Percentiles rank a stretch among this genome's conserved stretches.
Conservation (phyloP, 108 stramenopile genomes). For the Stephanodiscus triporus region DNA sequence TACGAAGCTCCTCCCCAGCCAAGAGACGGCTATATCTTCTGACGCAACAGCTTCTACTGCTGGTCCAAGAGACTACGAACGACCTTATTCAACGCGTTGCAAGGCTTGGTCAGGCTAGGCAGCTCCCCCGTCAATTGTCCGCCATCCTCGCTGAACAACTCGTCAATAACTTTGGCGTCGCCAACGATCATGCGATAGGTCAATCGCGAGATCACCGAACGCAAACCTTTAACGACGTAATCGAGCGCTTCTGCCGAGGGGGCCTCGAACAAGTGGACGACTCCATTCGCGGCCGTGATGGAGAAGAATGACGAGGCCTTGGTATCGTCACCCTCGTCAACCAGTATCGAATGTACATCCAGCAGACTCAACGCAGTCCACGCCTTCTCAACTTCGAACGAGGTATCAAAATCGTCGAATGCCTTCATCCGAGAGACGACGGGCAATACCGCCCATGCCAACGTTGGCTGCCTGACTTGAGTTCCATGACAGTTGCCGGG, state of each 20-base stretch:
- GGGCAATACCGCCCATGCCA: conserved; percentile 67
- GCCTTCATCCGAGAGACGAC: conserved; percentile 24
- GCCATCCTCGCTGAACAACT: conserved; percentile 58
- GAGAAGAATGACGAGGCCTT: conserved; percentile 56
- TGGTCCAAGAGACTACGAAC: conserved; percentile 65
- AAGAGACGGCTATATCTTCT: neutral
- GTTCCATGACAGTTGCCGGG: conserved; percentile 53
- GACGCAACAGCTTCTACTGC: neutral
- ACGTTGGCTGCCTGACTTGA: conserved; percentile 48
- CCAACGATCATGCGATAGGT: conserved; percentile 62
- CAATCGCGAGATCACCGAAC: conserved; percentile 54
- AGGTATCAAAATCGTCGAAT: neutral
- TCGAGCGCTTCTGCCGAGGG: conserved; percentile 48
- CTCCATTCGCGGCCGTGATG: conserved; percentile 67
- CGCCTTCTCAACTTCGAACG: conserved; percentile 27
- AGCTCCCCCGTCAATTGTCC: conserved; percentile 48
- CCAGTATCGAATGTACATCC: conserved; percentile 62
- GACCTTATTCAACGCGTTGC: conserved; percentile 53
- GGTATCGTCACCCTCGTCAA: conserved; percentile 29
- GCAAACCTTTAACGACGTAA: conserved; percentile 62
- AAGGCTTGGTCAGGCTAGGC: conserved; percentile 49
- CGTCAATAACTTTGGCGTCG: conserved; percentile 50
- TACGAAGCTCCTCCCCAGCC: neutral
- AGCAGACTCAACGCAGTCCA: conserved; percentile 50
- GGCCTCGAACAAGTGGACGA: conserved; percentile 74